phyloP scores from a whole-genome alignment of 352 stramenopile species.

The Globisporangium middletonii region DNA sequence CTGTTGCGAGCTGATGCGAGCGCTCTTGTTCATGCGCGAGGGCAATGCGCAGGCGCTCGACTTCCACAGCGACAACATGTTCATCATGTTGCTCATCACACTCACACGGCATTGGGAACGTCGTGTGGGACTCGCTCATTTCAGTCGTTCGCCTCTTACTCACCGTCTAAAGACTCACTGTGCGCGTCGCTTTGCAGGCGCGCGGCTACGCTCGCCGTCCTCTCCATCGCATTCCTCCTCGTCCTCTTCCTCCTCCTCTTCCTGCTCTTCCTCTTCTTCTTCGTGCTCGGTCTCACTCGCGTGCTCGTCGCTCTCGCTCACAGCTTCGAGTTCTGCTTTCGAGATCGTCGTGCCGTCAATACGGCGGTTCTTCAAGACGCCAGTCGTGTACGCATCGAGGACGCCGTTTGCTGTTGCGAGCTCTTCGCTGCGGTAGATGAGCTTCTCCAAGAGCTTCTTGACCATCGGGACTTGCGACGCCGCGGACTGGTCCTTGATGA shows the following conservation, averaged over 20 bases:
- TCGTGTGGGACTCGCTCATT: too few relatives aligned
- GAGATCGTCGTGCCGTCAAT: conserved; percentile 62
- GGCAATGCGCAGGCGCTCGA: too few relatives aligned
- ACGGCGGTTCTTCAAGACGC: conserved; percentile 55
- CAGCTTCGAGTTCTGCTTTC: conserved; percentile 29
- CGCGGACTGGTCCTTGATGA: conserved; percentile 45
- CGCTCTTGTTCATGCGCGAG: too few relatives aligned
- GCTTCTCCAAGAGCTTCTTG: conserved; percentile 50
- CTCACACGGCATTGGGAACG: too few relatives aligned
- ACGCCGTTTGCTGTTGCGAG: conserved; percentile 49
- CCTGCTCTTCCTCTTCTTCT: conserved; percentile 16
- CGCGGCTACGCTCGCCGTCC: not conserved
- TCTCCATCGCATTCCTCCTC: conserved; percentile 11
- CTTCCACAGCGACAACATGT: too few relatives aligned
- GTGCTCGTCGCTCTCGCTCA: conserved; percentile 12
- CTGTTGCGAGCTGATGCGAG: too few relatives aligned
- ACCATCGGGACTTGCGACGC: conserved; percentile 55
- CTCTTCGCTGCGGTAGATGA: conserved; percentile 56
- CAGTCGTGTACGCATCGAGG: conserved; percentile 50
- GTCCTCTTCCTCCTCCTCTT: conserved; percentile 16
- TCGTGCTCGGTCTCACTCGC: conserved; percentile 19
- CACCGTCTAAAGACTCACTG: not conserved
- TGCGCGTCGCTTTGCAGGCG: conserved; percentile 5
- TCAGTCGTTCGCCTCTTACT: too few relatives aligned
- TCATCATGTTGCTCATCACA: too few relatives aligned